A percentile compares a stretch with the other conserved stretches of the same genome.
phyloP scores from a whole-genome alignment of 345 rosid genomes.

The Populus euphratica region DNA sequence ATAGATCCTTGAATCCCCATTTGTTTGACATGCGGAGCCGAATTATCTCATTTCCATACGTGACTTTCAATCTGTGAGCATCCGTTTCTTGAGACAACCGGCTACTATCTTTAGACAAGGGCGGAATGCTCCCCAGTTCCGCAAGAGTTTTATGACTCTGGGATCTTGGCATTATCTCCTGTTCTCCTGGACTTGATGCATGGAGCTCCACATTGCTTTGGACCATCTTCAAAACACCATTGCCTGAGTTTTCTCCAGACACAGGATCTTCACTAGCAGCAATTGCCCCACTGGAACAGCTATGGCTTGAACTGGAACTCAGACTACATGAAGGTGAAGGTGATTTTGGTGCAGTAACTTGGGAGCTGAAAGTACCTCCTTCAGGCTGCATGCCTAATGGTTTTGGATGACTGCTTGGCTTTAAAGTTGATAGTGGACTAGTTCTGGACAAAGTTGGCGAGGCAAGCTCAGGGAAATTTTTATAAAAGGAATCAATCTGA shows the following conservation, averaged over 20 bases:
- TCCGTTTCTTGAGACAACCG: conserved; percentile 41
- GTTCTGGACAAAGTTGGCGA: conserved; percentile 44
- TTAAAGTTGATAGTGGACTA: conserved; percentile 24
- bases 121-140: conserved; percentile 33
- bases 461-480: conserved; percentile 60
- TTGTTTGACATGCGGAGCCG: conserved; percentile 54
- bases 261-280: conserved; percentile 24
- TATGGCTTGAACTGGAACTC: conserved; percentile 72
- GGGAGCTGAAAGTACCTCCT: conserved; percentile 19
- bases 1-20: conserved; percentile 47
- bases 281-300: conserved; percentile 56
- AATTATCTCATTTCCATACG: conserved; percentile 61
- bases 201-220: conserved; percentile 48
- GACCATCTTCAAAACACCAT: conserved; percentile 32
- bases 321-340: conserved; percentile 69
- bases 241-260: conserved; percentile 29
- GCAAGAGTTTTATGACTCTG: conserved; percentile 35
- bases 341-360: conserved; percentile 40
- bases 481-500: conserved; percentile 62
- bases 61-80: conserved; percentile 57
- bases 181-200: conserved; percentile 42
- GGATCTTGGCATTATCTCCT: conserved; percentile 38
- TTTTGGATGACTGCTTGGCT: conserved; percentile 21
- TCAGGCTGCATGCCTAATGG: conserved; percentile 30
- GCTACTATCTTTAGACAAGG: conserved; percentile 16